Percentiles rank a stretch among this genome's conserved stretches.
phyloP scores from a whole-genome alignment of 1,284 basidiomycete genomes.

The Boletus smithii region DNA sequence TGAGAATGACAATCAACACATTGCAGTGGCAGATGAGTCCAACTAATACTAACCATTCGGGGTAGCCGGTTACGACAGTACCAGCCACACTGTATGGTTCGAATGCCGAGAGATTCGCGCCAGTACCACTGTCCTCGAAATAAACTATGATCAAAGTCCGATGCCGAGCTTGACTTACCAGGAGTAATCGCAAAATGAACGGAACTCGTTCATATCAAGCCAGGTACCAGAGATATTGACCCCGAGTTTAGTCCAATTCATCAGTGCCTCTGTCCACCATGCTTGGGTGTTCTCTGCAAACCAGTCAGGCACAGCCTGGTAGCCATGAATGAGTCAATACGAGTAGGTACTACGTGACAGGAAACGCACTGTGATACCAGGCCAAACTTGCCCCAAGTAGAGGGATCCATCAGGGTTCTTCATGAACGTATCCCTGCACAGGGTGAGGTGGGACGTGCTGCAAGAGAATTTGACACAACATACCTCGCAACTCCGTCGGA shows the following conservation, averaged over 20 bases:
- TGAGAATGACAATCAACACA: conserved; percentile 1
- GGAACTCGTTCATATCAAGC: conserved; percentile 75
- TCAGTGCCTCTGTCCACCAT: conserved; percentile 59
- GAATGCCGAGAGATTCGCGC: conserved; percentile 43
- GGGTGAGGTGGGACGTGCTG: not conserved
- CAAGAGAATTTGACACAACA: conserved; percentile 8
- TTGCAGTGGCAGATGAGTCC: not conserved
- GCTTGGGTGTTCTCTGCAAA: conserved; percentile 53
- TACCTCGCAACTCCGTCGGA: conserved; percentile 42
- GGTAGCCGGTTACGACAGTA: conserved; percentile 49
- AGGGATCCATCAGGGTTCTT: conserved; percentile 65
- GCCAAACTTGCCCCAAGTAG: conserved; percentile 68
- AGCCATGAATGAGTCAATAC: not conserved
- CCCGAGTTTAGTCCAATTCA: conserved; percentile 54
- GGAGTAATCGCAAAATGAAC: conserved; percentile 61
- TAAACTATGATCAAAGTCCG: conserved; percentile 4
- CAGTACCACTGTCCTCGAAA: conserved; percentile 43
- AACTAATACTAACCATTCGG: conserved; percentile 51
- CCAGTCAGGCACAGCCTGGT: conserved; percentile 65
- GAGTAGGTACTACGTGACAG: not conserved
- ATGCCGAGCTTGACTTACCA: conserved; percentile 43
- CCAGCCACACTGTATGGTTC: conserved; percentile 42
- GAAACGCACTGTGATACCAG: conserved; percentile 45
- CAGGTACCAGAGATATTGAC: conserved; percentile 68
- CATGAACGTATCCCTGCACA: conserved; percentile 54